Evolutionary conservation across 176 grass and related monocot genomes (phyloP).

Genomic region (Cenchrus fungigraminus): DNA sequence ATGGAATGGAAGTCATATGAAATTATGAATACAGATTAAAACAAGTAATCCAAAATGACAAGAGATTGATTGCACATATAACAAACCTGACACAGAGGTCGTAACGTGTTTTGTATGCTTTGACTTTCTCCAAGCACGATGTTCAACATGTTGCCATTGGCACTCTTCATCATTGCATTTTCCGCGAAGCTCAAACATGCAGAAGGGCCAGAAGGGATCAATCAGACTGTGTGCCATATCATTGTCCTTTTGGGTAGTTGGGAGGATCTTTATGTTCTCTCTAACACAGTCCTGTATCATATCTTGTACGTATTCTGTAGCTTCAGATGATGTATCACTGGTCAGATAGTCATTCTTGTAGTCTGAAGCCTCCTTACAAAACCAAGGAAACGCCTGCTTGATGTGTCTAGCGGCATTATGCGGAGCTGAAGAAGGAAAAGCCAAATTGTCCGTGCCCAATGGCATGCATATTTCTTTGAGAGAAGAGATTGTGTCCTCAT

Average conservation of each 20-base stretch:
- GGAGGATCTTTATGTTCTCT: slow-evolving; percentile 34
- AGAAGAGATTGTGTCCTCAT: slow-evolving; percentile 53
- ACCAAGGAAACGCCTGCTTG: slow-evolving; percentile 46
- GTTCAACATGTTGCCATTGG: slow-evolving; percentile 80
- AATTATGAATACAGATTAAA: background rate
- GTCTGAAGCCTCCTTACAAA: slow-evolving; percentile 43
- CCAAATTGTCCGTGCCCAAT: background rate
- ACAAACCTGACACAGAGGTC: slow-evolving; percentile 61
- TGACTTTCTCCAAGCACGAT: slow-evolving; percentile 67
- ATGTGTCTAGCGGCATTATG: slow-evolving; percentile 65
- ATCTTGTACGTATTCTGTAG: slow-evolving; percentile 33
- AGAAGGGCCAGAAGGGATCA: slow-evolving; percentile 96
- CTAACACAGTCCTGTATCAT: slow-evolving; percentile 35
- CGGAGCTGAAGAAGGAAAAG: slow-evolving; percentile 57
- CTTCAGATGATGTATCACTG: slow-evolving; percentile 45
- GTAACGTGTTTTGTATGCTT: slow-evolving; percentile 40
- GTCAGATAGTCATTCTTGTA: slow-evolving; percentile 38
- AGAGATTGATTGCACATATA: slow-evolving; percentile 33
- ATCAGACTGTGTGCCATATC: slow-evolving; percentile 36
- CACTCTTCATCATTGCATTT: slow-evolving; percentile 99
- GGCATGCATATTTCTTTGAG: slow-evolving; percentile 42
- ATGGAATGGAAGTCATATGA: slow-evolving; percentile 17
- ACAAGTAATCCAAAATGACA: slow-evolving; percentile 16
- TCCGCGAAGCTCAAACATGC: slow-evolving; percentile 97
- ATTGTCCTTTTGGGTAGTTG: slow-evolving; percentile 44